Evolutionary conservation across 441 rosid genomes (phyloP).

Genomic region (Erodium moschatum): DNA sequence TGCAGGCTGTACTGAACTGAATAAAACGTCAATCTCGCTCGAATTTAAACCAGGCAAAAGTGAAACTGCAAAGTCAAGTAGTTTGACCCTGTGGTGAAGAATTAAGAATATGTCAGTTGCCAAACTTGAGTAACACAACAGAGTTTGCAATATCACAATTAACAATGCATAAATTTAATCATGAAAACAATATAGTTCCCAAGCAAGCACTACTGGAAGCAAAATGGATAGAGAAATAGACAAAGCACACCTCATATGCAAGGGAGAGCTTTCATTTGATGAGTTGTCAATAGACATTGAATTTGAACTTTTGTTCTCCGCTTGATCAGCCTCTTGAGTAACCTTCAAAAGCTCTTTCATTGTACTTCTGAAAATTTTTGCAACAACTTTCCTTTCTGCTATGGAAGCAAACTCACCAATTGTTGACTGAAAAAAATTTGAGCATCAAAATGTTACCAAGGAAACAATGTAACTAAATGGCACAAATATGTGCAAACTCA

Average conservation of each 20-base stretch:
- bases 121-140: slow-evolving; percentile 2
- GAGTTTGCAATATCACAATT: neutral
- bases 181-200: neutral
- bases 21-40: slow-evolving; percentile 45
- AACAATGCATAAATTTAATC: neutral
- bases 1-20: slow-evolving; percentile 56
- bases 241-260: neutral
- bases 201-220: neutral
- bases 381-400: slow-evolving; percentile 52
- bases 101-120: slow-evolving; percentile 16
- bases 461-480: neutral
- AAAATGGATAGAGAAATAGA: neutral
- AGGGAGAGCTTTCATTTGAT: slow-evolving; percentile 32
- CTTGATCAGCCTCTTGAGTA: slow-evolving; percentile 48
- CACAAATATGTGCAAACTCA: neutral
- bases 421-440: slow-evolving; percentile 46
- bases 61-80: slow-evolving; percentile 71
- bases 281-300: slow-evolving; percentile 48
- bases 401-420: slow-evolving; percentile 69
- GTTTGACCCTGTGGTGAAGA: slow-evolving; percentile 49
- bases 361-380: slow-evolving; percentile 41
- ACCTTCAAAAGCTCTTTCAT: slow-evolving; percentile 61
- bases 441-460: slow-evolving; percentile 16
- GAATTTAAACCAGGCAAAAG: slow-evolving; percentile 65
- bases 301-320: slow-evolving; percentile 27